Percentiles rank a stretch among this genome's conserved stretches.
phyloP scores from a whole-genome alignment of 1,284 basidiomycete species.

The Apiotrichum sp. region DNA sequence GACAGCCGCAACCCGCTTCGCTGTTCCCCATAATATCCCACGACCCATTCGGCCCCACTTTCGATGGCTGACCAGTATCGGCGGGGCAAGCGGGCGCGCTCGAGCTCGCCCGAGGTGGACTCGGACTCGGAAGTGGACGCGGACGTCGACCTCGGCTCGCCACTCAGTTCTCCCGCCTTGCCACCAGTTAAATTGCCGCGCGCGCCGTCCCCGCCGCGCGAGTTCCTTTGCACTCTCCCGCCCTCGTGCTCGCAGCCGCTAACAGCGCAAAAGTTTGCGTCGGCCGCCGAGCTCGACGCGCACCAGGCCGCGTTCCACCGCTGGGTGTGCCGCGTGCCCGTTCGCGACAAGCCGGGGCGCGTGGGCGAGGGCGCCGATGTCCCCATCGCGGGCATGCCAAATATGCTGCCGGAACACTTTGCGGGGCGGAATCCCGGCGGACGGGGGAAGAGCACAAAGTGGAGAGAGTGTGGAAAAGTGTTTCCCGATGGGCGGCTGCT shows the following conservation, averaged over 20 bases:
- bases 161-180: no score
- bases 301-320: constrained; percentile 79
- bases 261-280: constrained; percentile 57
- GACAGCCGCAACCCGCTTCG: no score
- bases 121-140: no score
- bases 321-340: constrained; percentile 59
- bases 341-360: constrained; percentile 23
- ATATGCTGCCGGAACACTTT: constrained; percentile 27
- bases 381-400: neutral
- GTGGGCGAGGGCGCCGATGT: constrained; percentile 32
- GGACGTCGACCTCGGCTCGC: neutral
- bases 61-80: no score
- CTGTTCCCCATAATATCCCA: no score
- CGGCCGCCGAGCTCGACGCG: constrained; percentile 62
- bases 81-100: constrained; percentile 6
- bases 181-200: constrained; percentile 23
- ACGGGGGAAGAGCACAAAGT: constrained; percentile 6
- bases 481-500: constrained; percentile 75
- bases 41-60: no score
- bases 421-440: constrained; percentile 9
- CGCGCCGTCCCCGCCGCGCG: constrained; percentile 5
- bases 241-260: constrained; percentile 60
- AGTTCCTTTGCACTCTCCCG: constrained; percentile 64
- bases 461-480: constrained; percentile 61
- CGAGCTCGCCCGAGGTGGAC: neutral